Conservation (phyloP, 345 rosid species). For the Arabis hirsuta region DNA sequence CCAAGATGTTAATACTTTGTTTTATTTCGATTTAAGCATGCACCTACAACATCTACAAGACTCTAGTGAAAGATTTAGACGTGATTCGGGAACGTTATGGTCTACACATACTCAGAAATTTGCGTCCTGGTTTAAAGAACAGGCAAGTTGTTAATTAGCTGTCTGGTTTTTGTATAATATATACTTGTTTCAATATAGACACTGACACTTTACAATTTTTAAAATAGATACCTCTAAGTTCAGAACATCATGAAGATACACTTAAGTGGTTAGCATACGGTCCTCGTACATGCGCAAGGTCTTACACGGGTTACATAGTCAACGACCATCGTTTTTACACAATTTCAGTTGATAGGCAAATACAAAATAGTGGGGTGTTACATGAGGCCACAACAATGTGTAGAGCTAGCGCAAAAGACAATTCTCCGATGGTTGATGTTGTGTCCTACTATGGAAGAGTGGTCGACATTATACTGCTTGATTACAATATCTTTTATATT, state of each 20-base stretch:
- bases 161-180: too few species aligned
- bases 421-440: too few species aligned
- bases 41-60: slow-evolving; percentile 16
- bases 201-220: neutral
- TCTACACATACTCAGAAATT: slow-evolving; percentile 6
- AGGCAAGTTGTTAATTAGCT: neutral
- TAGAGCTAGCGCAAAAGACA: too few species aligned
- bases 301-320: neutral
- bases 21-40: neutral
- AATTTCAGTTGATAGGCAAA: neutral
- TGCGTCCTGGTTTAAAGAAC: neutral
- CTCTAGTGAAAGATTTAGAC: neutral
- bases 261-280: slow-evolving; percentile 3
- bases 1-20: neutral
- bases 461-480: neutral
- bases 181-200: neutral
- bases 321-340: neutral
- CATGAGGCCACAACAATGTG: neutral
- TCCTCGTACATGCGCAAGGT: neutral
- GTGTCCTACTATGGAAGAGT: too few species aligned
- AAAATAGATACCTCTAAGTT: neutral
- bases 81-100: neutral
- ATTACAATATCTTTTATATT: neutral
- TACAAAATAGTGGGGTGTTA: neutral
- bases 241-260: neutral